These are phyloP conservation scores for Podospora pseudocomata DNA, from an alignment of 495 filamentous ascomycete genomes.

Conservation along the genomic window DNA sequence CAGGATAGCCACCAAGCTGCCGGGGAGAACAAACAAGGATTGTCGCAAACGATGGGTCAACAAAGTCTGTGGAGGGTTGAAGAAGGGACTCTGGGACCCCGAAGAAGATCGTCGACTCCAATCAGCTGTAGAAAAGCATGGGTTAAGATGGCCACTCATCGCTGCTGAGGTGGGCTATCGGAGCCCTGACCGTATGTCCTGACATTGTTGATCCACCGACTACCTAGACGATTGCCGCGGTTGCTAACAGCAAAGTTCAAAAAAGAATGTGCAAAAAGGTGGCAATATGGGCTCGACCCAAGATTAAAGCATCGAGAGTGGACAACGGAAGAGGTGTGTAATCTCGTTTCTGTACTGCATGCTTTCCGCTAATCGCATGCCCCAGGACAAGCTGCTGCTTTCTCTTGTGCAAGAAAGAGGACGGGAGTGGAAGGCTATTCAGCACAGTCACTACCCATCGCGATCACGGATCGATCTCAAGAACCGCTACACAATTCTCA, in stretches of 20 bases:
- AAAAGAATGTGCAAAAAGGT: constrained; percentile 8
- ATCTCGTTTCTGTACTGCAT: background rate
- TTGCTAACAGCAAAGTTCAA: background rate
- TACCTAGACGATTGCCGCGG: background rate
- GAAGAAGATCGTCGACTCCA: constrained; percentile 6
- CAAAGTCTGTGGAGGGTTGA: constrained; percentile 7
- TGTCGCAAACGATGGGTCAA: constrained; percentile 11
- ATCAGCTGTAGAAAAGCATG: constrained; percentile 6
- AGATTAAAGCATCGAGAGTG: constrained; percentile 7
- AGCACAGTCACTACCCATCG: constrained; percentile 8
- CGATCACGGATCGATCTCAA: constrained; percentile 7
- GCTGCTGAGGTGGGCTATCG: constrained; percentile 9
- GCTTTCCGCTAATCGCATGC: background rate
- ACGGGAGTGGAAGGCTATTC: constrained; percentile 5
- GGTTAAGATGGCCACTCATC: constrained; percentile 4
- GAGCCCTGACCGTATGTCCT: constrained; percentile 5
- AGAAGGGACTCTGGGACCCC: constrained; percentile 9
- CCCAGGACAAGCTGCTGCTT: constrained; percentile 1
- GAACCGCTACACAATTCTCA: constrained; percentile 9
- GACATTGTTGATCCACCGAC: background rate
- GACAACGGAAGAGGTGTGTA: background rate
- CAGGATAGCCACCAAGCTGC: constrained; percentile 9
- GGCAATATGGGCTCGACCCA: constrained; percentile 9
- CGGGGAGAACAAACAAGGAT: constrained; percentile 9
- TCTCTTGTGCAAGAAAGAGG: constrained; percentile 6